phyloP scores from a whole-genome alignment of 306 rosid genomes.

The Ormosia semicastrata region DNA sequence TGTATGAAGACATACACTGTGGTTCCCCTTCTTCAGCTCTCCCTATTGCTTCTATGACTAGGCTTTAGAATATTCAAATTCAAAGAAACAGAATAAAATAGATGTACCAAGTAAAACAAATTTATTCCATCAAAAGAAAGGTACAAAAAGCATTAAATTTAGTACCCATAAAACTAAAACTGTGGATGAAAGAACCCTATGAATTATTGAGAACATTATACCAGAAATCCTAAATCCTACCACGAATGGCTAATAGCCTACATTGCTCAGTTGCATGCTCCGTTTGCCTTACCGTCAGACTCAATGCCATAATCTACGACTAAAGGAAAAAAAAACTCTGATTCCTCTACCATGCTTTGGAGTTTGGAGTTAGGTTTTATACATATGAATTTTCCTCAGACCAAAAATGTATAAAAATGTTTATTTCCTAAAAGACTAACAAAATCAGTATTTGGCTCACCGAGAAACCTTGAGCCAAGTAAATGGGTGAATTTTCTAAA shows the following conservation, averaged over 20 bases:
- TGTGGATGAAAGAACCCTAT: no score
- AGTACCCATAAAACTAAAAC: no score
- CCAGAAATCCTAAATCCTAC: not conserved
- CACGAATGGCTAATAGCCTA: not conserved
- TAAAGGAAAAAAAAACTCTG: no score
- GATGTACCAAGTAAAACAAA: no score
- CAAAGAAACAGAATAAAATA: no score
- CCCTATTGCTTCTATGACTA: not conserved
- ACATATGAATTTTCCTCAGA: not conserved
- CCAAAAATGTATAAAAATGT: not conserved
- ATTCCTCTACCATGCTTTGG: not conserved
- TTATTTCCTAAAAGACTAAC: not conserved
- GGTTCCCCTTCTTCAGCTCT: not conserved
- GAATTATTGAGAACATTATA: not conserved
- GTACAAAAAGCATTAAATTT: no score
- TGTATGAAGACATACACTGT: constrained; percentile 39
- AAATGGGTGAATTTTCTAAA: not conserved
- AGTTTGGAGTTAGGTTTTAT: not conserved
- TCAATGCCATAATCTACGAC: no score
- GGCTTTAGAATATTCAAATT: no score
- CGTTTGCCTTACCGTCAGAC: no score
- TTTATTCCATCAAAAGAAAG: no score
- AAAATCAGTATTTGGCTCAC: not conserved
- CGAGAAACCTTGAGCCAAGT: not conserved
- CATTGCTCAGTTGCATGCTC: not conserved